A percentile compares a stretch with the other conserved stretches of the same genome.
Evolutionary conservation across 2,329 filamentous ascomycete species (phyloP).

Genomic region (Trichoderma aggressivum): DNA sequence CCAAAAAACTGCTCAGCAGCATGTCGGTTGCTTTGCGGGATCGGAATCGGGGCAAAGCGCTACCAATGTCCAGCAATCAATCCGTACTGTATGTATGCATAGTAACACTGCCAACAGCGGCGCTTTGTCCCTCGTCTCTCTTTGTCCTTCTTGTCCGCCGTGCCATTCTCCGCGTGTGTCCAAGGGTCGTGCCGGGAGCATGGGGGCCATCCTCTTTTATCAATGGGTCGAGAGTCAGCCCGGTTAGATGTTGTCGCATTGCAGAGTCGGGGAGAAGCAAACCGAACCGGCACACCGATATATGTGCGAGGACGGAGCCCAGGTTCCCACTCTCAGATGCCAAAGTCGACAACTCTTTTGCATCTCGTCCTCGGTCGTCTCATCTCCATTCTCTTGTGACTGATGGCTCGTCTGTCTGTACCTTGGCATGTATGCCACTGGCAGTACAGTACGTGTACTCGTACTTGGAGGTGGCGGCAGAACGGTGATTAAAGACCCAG

Average conservation of each 20-base stretch:
- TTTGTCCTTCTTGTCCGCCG: not conserved
- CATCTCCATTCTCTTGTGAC: not conserved
- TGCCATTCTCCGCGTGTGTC: not conserved
- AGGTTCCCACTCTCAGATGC: not conserved
- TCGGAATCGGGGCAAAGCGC: not conserved
- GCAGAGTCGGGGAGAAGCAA: not conserved
- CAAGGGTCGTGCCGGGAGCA: not conserved
- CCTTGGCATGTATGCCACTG: not conserved
- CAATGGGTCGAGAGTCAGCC: conserved; percentile 8
- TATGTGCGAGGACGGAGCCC: not conserved
- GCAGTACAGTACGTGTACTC: not conserved
- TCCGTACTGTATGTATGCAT: too few relatives aligned
- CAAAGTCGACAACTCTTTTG: not conserved
- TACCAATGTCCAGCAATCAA: not conserved
- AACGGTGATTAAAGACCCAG: not conserved
- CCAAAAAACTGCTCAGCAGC: not conserved
- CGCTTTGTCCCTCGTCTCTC: not conserved
- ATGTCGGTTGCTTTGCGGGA: not conserved
- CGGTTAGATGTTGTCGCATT: not conserved
- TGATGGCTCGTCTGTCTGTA: not conserved
- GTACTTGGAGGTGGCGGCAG: not conserved
- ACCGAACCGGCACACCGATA: not conserved
- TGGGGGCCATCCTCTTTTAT: not conserved
- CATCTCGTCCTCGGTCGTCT: not conserved
- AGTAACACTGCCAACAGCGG: not conserved